A percentile compares a stretch with the other conserved stretches of the same genome.
These are phyloP conservation scores for Casuarina equisetifolia DNA, from an alignment of 306 rosid species.

Conservation along the genomic window DNA sequence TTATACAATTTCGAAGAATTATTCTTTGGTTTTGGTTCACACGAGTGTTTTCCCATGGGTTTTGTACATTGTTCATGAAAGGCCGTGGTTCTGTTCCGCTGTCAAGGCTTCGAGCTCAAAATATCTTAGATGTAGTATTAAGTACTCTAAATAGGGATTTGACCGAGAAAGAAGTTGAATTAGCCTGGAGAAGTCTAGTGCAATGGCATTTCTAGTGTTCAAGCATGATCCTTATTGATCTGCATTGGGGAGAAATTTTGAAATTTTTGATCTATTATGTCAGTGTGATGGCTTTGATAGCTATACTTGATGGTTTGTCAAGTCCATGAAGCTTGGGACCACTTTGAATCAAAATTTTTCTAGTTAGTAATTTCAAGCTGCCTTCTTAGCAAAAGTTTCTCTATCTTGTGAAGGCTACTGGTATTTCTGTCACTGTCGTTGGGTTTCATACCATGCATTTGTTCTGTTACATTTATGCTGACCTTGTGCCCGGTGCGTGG, in stretches of 20 bases:
- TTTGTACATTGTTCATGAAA: slow-evolving; percentile 2
- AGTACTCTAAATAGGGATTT: too few species aligned
- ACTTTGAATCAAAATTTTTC: neutral
- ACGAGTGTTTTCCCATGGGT: neutral
- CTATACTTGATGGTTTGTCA: neutral
- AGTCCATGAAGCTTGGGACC: neutral
- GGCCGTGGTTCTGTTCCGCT: too few species aligned
- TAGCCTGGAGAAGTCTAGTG: too few species aligned
- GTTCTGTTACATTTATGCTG: neutral
- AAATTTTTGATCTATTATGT: neutral
- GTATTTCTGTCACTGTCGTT: neutral
- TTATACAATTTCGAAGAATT: neutral
- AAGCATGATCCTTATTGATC: neutral
- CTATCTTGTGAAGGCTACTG: neutral
- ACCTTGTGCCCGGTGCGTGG: neutral
- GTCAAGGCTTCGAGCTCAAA: too few species aligned
- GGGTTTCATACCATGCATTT: neutral
- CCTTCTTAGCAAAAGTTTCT: neutral
- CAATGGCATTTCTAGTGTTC: too few species aligned
- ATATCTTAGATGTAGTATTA: too few species aligned
- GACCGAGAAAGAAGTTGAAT: too few species aligned
- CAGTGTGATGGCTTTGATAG: neutral
- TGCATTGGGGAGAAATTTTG: neutral
- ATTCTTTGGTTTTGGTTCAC: neutral
- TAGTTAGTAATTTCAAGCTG: neutral